Conservation (phyloP, 495 filamentous ascomycete species). For the Aspergillus conjunctus region DNA sequence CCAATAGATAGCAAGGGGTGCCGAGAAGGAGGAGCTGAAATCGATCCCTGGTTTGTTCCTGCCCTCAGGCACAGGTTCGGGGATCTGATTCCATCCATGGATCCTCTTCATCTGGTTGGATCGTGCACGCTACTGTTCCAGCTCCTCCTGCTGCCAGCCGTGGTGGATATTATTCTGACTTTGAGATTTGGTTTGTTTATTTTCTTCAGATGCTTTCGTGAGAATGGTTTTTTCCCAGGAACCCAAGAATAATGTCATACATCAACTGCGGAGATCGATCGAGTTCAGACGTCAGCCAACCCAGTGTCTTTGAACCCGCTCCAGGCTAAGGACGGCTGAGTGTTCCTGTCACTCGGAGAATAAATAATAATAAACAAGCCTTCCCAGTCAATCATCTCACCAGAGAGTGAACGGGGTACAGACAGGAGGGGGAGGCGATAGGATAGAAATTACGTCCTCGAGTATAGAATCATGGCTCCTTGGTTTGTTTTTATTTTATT, state of each 20-base stretch:
- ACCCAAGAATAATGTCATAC: background rate
- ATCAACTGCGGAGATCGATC: background rate
- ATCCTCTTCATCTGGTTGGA: slow-evolving; percentile 10
- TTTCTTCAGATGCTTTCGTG: background rate
- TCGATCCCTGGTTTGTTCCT: slow-evolving; percentile 13
- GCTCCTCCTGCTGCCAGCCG: slow-evolving; percentile 12
- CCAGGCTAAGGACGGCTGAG: too few species aligned
- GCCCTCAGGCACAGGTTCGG: slow-evolving; percentile 1
- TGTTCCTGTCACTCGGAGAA: too few species aligned
- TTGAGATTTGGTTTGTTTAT: background rate
- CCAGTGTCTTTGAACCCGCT: too few species aligned
- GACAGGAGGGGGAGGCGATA: too few species aligned
- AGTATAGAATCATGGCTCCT: too few species aligned
- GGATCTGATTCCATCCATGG: slow-evolving; percentile 10
- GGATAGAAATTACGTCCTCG: too few species aligned
- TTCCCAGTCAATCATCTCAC: too few species aligned
- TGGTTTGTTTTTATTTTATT: background rate
- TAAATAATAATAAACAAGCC: background rate
- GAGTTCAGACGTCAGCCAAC: background rate
- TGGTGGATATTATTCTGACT: slow-evolving; percentile 6
- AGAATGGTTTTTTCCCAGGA: background rate
- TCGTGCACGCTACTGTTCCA: slow-evolving; percentile 18
- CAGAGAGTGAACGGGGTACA: too few species aligned
- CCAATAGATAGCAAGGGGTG: slow-evolving; percentile 22
- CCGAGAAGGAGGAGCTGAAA: slow-evolving; percentile 15